phyloP scores from a whole-genome alignment of 2,329 filamentous ascomycete genomes.

The Penicillium crustosum region DNA sequence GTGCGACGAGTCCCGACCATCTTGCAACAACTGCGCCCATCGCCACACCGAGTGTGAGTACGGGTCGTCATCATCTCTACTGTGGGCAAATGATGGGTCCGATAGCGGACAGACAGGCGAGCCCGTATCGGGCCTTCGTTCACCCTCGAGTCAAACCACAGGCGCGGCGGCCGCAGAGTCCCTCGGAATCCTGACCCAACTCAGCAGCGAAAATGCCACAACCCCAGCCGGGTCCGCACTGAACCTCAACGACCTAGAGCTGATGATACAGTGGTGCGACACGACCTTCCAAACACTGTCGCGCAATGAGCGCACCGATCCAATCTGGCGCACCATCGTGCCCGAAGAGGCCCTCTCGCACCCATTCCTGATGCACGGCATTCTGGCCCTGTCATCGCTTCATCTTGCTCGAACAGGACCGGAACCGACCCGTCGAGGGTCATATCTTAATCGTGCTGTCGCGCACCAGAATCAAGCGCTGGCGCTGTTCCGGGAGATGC shows the following conservation, averaged over 20 bases:
- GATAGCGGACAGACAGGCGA: slow-evolving; percentile 17
- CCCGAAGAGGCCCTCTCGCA: slow-evolving; percentile 37
- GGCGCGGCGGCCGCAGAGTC: slow-evolving; percentile 18
- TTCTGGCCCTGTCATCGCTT: slow-evolving; percentile 36
- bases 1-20: slow-evolving; percentile 36
- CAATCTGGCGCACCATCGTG: slow-evolving; percentile 35
- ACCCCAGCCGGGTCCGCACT: slow-evolving; percentile 27
- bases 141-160: neutral
- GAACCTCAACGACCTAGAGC: slow-evolving; percentile 48
- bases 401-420: slow-evolving; percentile 35
- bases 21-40: slow-evolving; percentile 35
- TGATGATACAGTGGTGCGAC: slow-evolving; percentile 43
- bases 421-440: slow-evolving; percentile 20
- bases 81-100: slow-evolving; percentile 34
- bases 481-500: slow-evolving; percentile 35
- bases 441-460: slow-evolving; percentile 39
- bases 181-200: slow-evolving; percentile 26
- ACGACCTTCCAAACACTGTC: slow-evolving; percentile 34
- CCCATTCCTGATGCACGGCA: slow-evolving; percentile 40
- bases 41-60: slow-evolving; percentile 36
- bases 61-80: slow-evolving; percentile 30
- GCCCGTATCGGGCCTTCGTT: neutral
- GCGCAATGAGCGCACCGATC: slow-evolving; percentile 32
- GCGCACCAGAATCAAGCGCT: slow-evolving; percentile 37
- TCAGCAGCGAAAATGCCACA: slow-evolving; percentile 17